Conservation (phyloP, 345 rosid genomes). For the Camelina hispida region DNA sequence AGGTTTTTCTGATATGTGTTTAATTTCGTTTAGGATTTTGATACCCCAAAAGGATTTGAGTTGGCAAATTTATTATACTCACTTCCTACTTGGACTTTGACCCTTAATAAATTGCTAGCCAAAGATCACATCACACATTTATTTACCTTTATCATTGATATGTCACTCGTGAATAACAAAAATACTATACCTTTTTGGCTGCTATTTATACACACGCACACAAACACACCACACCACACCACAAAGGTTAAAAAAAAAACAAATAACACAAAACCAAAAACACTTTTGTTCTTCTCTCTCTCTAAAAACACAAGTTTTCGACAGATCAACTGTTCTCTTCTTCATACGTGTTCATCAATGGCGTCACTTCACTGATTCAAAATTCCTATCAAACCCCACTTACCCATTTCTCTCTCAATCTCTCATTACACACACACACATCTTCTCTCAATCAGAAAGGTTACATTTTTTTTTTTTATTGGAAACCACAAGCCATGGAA, state of each 20-base stretch:
- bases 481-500: conserved; percentile 46
- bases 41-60: no score
- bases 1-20: no score
- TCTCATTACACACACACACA: neutral
- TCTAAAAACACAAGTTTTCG: conserved; percentile 2
- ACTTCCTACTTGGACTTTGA: no score
- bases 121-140: no score
- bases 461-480: neutral
- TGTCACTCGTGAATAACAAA: neutral
- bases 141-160: neutral
- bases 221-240: neutral
- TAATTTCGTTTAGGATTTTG: no score
- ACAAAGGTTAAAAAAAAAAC: neutral
- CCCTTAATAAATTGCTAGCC: no score
- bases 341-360: conserved; percentile 40
- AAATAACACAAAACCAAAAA: neutral
- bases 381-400: conserved; percentile 32
- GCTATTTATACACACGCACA: neutral
- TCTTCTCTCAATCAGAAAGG: neutral
- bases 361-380: conserved; percentile 19
- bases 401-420: conserved; percentile 15
- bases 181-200: conserved; percentile 4
- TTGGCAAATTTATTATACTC: no score
- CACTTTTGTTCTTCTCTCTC: neutral
- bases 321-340: conserved; percentile 28